Base-by-base conservation (phyloP, 2,329 filamentous ascomycete species). In the Sarocladium oryzae region DNA sequence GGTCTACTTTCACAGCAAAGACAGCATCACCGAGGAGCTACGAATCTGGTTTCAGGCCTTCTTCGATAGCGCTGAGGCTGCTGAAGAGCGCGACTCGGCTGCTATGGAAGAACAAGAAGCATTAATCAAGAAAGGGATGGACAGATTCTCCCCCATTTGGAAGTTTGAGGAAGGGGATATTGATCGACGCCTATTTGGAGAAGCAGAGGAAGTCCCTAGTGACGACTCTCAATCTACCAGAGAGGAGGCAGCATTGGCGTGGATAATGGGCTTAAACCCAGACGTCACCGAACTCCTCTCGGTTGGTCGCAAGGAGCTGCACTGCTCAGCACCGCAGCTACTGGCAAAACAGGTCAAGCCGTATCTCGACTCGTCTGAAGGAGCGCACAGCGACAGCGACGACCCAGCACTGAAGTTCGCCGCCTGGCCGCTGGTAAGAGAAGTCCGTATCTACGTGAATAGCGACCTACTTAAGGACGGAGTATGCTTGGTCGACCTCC, bases 401-500 rank as follows among this genome's bases (percentile, higher is more conserved):
- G 11, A 3, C 5, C 10, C n/a, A 4, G 16, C 8, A 16, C n/a
- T n/a, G n/a, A n/a, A n/a, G n/a, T 63, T 66, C 32, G 55, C 60
- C 0, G 56, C 58, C 0, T 73, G 69, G 69, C 69, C 69, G 0
- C 54, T 72, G 1, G 62, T 73, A 1, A 54, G 63, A 0, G 43
- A 59, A 1, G 69, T 72, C 2, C 58, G 62, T 2, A 65, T 80
- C 2, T 78, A 69, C 49, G 65, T 69, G 9, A 75, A 70, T 49
- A 65, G 74, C 0, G 57, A 68, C 1, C 69, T 76, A 1, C 59
- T 81, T 1, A 68, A 67, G 1, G 70, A 73, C 3, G 76, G 77
- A 0, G 68, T 76, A 2, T 70, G 73, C 0, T 63, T 81, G 3
- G 76, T 79, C 1, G 76, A 81, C 53, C 64, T 81, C 0, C 78